phyloP scores from a whole-genome alignment of 2,329 filamentous ascomycete genomes.

The Epichloe uncinata region DNA sequence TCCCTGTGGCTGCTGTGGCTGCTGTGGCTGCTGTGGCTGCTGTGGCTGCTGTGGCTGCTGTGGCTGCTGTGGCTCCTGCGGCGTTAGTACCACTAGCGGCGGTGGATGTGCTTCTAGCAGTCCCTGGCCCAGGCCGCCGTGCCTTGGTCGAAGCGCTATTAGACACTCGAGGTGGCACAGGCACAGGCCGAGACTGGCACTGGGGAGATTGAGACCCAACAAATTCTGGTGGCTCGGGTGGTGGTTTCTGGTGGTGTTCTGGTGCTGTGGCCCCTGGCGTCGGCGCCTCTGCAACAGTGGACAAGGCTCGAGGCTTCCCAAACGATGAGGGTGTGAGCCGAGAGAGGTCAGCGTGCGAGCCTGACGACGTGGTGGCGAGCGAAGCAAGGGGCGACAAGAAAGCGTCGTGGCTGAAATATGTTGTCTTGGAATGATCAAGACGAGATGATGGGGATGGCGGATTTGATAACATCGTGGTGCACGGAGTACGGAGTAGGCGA shows the following conservation, averaged over 20 bases:
- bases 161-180: conserved; percentile 1
- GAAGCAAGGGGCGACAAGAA: conserved; percentile 1
- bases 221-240: not conserved
- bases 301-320: not conserved
- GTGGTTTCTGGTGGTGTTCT: not conserved
- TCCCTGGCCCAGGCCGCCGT: not conserved
- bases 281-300: conserved; percentile 1
- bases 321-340: not conserved
- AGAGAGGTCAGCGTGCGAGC: not conserved
- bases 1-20: too few relatives aligned
- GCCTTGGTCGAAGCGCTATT: not conserved
- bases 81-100: too few relatives aligned
- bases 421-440: not conserved
- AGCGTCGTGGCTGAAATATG: not conserved
- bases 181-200: not conserved
- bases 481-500: not conserved
- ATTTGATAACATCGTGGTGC: not conserved
- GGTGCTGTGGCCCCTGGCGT: not conserved
- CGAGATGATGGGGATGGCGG: not conserved
- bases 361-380: not conserved
- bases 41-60: too few relatives aligned
- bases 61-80: too few relatives aligned
- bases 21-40: too few relatives aligned
- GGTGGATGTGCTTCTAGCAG: too few relatives aligned
- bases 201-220: not conserved